phyloP scores from a whole-genome alignment of 139 green algal genomes.

The Deuterostichococcus epilithicus region DNA sequence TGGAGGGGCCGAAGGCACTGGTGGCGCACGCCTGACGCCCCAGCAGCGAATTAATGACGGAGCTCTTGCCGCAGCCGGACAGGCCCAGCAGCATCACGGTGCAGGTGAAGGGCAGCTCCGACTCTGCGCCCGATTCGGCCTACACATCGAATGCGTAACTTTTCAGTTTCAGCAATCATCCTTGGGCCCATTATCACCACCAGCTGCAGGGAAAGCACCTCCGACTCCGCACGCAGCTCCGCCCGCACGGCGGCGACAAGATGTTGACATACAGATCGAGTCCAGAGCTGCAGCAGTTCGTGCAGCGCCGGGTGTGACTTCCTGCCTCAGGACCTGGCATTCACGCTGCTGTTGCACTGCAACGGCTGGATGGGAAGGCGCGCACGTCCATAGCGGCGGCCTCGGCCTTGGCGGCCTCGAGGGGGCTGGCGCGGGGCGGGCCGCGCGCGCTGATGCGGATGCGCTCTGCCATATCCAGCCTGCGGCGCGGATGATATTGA shows the following conservation, averaged over 20 bases:
- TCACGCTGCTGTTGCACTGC: neutral
- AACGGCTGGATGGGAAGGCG: too few species aligned
- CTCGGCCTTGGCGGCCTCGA: conserved; percentile 18
- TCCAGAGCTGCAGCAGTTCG: too few species aligned
- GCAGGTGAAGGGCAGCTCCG: conserved; percentile 45
- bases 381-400: conserved; percentile 22
- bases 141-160: too few species aligned
- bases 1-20: conserved; percentile 32
- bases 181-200: too few species aligned
- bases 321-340: too few species aligned
- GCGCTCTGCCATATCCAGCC: conserved; percentile 76
- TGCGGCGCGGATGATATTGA: too few species aligned
- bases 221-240: too few species aligned
- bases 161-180: too few species aligned
- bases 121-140: neutral
- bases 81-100: conserved; percentile 77
- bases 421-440: conserved; percentile 6
- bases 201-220: too few species aligned
- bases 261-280: too few species aligned
- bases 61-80: conserved; percentile 64
- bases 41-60: conserved; percentile 66
- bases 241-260: too few species aligned
- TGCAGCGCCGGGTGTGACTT: too few species aligned
- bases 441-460: conserved; percentile 33
- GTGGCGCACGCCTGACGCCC: conserved; percentile 13